These are phyloP conservation scores for Bromus sterilis DNA, from an alignment of 176 grass and related monocot genomes.

Conservation along the genomic window DNA sequence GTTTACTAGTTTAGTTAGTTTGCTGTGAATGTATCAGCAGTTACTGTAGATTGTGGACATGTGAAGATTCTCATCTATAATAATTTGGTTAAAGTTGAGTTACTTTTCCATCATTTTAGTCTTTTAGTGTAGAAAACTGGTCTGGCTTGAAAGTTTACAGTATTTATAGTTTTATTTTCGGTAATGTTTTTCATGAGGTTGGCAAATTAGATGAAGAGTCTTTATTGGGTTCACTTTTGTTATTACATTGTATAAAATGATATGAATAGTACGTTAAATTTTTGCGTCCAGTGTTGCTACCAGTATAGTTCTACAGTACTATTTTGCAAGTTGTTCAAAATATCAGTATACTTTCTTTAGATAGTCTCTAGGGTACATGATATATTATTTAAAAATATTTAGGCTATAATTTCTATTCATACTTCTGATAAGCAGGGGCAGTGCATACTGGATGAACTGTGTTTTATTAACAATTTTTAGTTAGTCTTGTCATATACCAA, in stretches of 20 bases:
- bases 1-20: neutral
- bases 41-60: neutral
- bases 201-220: neutral
- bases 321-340: neutral
- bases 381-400: neutral
- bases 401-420: neutral
- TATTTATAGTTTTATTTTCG: neutral
- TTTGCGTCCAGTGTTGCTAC: neutral
- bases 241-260: neutral
- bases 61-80: neutral
- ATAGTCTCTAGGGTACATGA: neutral
- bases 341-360: neutral
- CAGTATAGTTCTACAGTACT: neutral
- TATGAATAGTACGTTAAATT: neutral
- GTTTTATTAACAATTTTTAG: neutral
- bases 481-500: too few species aligned
- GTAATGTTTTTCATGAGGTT: neutral
- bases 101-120: neutral
- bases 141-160: neutral
- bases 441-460: neutral
- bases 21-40: neutral
- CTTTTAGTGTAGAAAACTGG: neutral
- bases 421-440: neutral
- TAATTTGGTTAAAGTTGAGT: neutral
- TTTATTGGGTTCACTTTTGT: neutral